These are phyloP conservation scores for Piper longum DNA, from an alignment of 164 flowering plant species.

Conservation along the genomic window DNA sequence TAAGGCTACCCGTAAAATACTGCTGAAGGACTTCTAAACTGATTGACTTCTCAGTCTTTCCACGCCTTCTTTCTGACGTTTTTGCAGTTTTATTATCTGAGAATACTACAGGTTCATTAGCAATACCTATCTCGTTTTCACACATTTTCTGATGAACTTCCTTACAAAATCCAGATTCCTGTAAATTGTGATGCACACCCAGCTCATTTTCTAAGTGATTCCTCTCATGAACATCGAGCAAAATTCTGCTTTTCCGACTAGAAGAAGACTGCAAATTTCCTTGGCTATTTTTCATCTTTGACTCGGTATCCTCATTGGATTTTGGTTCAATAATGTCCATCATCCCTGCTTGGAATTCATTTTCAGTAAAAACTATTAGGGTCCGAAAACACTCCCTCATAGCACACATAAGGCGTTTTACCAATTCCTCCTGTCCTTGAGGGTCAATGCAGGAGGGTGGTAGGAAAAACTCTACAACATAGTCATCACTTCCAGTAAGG, in stretches of 20 bases:
- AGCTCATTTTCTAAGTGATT: slow-evolving; percentile 17
- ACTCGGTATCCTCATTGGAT: slow-evolving; percentile 16
- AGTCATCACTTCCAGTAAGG: slow-evolving; percentile 74
- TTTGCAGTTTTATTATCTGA: slow-evolving; percentile 19
- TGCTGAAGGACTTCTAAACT: slow-evolving; percentile 88
- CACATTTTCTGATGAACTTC: slow-evolving; percentile 13
- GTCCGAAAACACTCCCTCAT: slow-evolving; percentile 62
- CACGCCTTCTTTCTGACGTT: slow-evolving; percentile 49
- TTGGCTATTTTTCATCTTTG: slow-evolving; percentile 12
- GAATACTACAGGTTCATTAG: slow-evolving; percentile 10
- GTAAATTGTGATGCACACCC: slow-evolving; percentile 10
- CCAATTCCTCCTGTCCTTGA: slow-evolving; percentile 37
- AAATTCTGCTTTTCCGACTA: slow-evolving; percentile 9
- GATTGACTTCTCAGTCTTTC: slow-evolving; percentile 79
- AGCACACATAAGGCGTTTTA: slow-evolving; percentile 47
- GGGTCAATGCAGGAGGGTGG: slow-evolving; percentile 40
- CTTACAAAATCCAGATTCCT: slow-evolving; percentile 14
- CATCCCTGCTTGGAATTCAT: slow-evolving; percentile 29
- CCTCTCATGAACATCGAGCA: slow-evolving; percentile 11
- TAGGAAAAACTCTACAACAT: slow-evolving; percentile 79
- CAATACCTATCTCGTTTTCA: slow-evolving; percentile 4
- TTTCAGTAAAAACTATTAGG: slow-evolving; percentile 52
- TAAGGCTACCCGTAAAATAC: slow-evolving; percentile 91
- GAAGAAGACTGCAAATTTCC: slow-evolving; percentile 13
- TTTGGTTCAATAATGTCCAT: slow-evolving; percentile 44